A percentile compares a stretch with the other conserved stretches of the same genome.
Evolutionary conservation across 164 flowering plant species (phyloP).

Genomic region (Dillenia turbinata): DNA sequence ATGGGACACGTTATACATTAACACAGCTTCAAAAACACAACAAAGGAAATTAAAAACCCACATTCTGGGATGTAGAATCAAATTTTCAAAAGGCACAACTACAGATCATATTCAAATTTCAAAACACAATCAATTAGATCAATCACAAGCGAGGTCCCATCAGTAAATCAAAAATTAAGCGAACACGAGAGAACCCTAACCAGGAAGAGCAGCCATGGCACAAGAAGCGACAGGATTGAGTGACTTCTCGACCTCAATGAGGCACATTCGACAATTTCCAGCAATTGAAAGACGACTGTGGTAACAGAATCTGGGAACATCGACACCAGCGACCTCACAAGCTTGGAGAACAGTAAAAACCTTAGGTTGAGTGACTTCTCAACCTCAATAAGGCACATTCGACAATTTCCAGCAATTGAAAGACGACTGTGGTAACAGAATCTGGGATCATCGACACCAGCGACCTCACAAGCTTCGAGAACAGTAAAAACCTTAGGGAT

Average conservation of each 20-base stretch:
- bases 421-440: constrained; percentile 91
- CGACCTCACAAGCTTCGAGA: constrained; percentile 92
- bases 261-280: too few relatives aligned
- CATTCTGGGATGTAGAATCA: too few relatives aligned
- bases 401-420: too few relatives aligned
- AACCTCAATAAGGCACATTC: constrained; percentile 99
- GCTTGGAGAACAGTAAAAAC: constrained; percentile 95
- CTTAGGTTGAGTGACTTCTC: constrained; percentile 98
- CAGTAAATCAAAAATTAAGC: constrained; percentile 1
- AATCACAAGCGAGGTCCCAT: neutral
- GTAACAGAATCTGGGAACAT: constrained; percentile 92
- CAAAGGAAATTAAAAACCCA: too few relatives aligned
- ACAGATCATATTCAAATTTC: neutral
- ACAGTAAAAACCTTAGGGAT: constrained; percentile 95
- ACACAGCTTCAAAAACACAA: too few relatives aligned
- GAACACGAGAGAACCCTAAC: constrained; percentile 23
- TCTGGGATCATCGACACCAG: constrained; percentile 93
- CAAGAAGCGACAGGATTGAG: constrained; percentile 99
- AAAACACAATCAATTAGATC: too few relatives aligned
- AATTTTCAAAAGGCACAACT: too few relatives aligned
- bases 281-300: too few relatives aligned
- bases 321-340: constrained; percentile 93
- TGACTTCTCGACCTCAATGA: too few relatives aligned
- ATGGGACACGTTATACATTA: too few relatives aligned
- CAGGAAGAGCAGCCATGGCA: constrained; percentile 99